Base-by-base conservation (phyloP, 805 yeast genomes). In the Cyberlindnera suaveolens region DNA sequence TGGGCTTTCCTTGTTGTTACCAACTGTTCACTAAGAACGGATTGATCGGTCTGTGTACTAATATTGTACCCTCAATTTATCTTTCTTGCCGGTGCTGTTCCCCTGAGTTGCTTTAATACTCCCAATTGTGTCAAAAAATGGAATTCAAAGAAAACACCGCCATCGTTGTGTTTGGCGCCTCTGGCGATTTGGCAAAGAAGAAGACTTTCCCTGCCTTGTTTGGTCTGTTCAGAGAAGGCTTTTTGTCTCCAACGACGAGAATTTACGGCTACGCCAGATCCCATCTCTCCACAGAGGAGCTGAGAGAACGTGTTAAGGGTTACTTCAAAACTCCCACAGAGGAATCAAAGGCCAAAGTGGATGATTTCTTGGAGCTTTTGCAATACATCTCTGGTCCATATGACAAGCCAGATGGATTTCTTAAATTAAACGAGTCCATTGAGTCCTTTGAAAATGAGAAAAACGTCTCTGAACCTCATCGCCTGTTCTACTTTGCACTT, bases 201-300 rank as follows among this genome's bases (percentile, higher is more conserved):
- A 90, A 90, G 70, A 90, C 96, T 3, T 88, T 86, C 67, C 95
- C 95, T 9, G 91, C 93, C 4, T 66, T 85, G 17, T 85, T 84
- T 56, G 95, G 93, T 10, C 71, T 85, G 32, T 78, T 56, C 67
- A 71, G 85, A 51, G 82, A 90, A 61, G 96, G 95, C 34, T 80
- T 78, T 51, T 71, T 91, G 44, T 86, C 95, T 9, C 57, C 68
- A 11, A 63, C 80, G 26, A 80, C 85, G 32, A 78, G 78, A 58
- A 87, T 93, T 56, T 75, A 86, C 52, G 99, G 99, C 20, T 93
- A 85, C 63, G 99, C 99, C 26, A 77, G 99, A 56, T 82, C 96
- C 17, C 72, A 84, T 40, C 65, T 93, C 66, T 59, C 74, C 27
- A 69, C 71, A 32, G 84, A 76, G 18, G 93, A 85, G 31, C 76